Base-by-base conservation (phyloP, 1,284 basidiomycete species). In the Waitea zeae region DNA sequence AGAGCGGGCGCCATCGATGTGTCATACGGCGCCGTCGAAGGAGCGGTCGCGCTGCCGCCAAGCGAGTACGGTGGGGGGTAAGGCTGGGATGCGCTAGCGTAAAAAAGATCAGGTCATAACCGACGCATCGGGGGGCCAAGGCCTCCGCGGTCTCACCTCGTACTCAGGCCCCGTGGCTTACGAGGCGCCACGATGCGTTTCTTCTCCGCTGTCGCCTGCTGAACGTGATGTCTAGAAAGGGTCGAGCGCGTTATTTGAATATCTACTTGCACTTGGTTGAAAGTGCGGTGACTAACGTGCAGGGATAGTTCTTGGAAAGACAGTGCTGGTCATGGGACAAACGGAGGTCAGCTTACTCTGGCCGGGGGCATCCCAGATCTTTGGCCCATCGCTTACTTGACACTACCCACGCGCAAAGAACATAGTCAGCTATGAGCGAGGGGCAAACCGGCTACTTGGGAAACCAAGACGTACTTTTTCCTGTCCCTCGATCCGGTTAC, bases 141-240 rank as follows among this genome's bases (percentile, higher is more conserved):
- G 50, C 70, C 63, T 59, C 65, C 19, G 59, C 48, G 33, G 54
- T 54, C 20, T 54, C n/a, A n/a, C n/a, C n/a, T 54, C 34, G 66
- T 56, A 39, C 58, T 65, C 32, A 67, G 51, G 44, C 71, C 67
- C 44, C 75, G 67, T 15, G 77, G 71, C 42, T 77, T 66, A 41
- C 56, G 60, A 30, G 64, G 49, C 24, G 47, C 47, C 15, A 65
- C 56, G 40, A 56, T 59, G 40, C 80, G 74, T 50, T 82, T 82
- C 62, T 80, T 80, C 58, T 82, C 77, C 50, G 66, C 75, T 3
- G 80, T 83, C 17, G 76, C 78, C 52, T 82, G 79, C 48, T 84
- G 80, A 22, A 83, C 75, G 47, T 58, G 71, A 48, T 83, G 76
- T 41, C 80, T 82, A 48, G 17, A n/a, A n/a, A n/a, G 36, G 22